Conservation (phyloP, 1,284 basidiomycete genomes). For the Marasmius sp. region DNA sequence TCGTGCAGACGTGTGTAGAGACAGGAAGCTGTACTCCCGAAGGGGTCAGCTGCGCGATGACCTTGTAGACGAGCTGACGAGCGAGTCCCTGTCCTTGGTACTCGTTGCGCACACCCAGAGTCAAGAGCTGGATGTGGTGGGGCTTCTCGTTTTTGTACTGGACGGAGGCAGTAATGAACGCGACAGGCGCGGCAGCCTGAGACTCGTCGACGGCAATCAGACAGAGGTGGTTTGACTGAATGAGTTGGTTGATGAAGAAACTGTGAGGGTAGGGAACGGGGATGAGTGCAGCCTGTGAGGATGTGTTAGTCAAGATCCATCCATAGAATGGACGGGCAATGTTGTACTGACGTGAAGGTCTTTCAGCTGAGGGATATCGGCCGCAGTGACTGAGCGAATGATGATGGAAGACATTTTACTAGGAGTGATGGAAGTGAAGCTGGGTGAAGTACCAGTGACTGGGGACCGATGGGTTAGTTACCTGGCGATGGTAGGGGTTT, state of each 20-base stretch:
- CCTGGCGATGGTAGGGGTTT: neutral
- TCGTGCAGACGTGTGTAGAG: conserved; percentile 41
- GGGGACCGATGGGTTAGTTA: neutral
- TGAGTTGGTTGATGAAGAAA: conserved; percentile 56
- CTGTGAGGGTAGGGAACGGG: conserved; percentile 47
- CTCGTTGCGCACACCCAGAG: conserved; percentile 52
- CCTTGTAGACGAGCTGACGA: conserved; percentile 43
- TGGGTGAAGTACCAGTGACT: neutral
- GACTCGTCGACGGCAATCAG: conserved; percentile 41
- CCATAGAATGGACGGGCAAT: neutral
- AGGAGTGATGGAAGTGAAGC: neutral
- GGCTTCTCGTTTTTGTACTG: conserved; percentile 18
- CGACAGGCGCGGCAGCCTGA: conserved; percentile 34
- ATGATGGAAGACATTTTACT: conserved; percentile 22
- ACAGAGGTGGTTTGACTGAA: conserved; percentile 47
- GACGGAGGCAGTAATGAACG: conserved; percentile 49
- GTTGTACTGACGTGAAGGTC: conserved; percentile 44
- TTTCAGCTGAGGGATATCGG: conserved; percentile 41
- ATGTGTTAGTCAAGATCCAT: conserved; percentile 12
- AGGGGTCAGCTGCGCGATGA: conserved; percentile 19
- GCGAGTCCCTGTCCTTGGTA: conserved; percentile 50
- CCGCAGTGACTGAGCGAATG: conserved; percentile 31
- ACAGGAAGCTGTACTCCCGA: conserved; percentile 16
- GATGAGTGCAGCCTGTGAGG: conserved; percentile 36
- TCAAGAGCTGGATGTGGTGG: conserved; percentile 50